A percentile compares a stretch with the other conserved stretches of the same genome.
phyloP scores from a whole-genome alignment of 75 land plant species.

The Pinus tabuliformis region DNA sequence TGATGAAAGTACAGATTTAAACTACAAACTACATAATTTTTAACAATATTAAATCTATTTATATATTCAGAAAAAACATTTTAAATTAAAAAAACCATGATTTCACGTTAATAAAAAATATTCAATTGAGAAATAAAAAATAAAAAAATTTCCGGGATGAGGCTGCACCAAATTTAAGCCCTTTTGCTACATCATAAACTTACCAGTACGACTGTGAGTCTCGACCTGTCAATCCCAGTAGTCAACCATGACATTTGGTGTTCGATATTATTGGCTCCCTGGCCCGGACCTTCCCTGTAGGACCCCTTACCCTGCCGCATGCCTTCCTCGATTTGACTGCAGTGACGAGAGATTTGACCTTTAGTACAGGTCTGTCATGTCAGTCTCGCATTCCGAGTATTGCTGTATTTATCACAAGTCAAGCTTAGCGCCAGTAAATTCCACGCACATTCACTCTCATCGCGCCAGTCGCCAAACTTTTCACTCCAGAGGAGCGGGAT shows the following conservation, averaged over 20 bases:
- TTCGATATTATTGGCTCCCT: not conserved
- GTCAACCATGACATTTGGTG: not conserved
- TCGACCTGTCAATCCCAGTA: not conserved
- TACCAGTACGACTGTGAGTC: not conserved
- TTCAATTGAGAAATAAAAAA: no score
- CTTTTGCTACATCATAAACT: not conserved
- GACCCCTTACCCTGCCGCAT: not conserved
- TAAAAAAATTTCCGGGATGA: no score
- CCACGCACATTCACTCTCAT: not conserved
- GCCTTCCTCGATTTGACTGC: not conserved
- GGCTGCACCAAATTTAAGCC: not conserved
- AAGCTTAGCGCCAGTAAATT: not conserved
- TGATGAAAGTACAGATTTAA: no score
- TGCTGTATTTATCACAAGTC: no score
- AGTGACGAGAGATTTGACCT: constrained; percentile 1
- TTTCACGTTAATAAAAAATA: no score
- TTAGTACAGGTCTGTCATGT: not conserved
- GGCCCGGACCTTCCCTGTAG: not conserved
- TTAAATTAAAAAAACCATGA: no score
- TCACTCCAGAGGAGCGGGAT: not conserved
- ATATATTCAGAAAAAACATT: no score
- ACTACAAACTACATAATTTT: no score
- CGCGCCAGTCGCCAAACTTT: not conserved
- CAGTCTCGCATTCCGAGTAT: not conserved
- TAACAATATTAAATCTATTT: no score